Base-by-base conservation (phyloP, 2,329 filamentous ascomycete species). In the Ramularia collo-cygni region DNA sequence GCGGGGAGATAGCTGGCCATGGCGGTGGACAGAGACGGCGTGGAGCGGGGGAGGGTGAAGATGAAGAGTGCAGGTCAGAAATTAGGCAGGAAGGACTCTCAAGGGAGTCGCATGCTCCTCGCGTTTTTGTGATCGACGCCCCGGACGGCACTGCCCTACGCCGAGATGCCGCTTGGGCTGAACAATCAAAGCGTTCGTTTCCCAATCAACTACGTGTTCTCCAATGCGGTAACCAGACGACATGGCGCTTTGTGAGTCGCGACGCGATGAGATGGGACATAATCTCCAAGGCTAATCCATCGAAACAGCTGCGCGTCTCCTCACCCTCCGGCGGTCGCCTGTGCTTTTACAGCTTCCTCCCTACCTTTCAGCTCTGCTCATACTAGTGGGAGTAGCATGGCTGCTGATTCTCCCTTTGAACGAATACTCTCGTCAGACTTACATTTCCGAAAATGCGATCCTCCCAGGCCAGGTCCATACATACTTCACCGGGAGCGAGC, bases 381-480 rank as follows among this genome's bases (percentile, higher is more conserved):
- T 96, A 54, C 56, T 90, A 35, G 76, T 95, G 55, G 92, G 92
- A 38, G 76, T 95, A 40, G 76, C 79, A 53, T 98, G 90, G 86
- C 79, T 98, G 10, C 77, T 95, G 15, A 73, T 96, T 21, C 77
- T 98, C 1, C 92, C 92, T 2, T 74, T 96, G 38, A 77, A 96
- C 64, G 77, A 89, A 51, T 95, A 96, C 68, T 95, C 88, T 36
- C 80, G 92, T 50, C 75, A 77, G 44, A 98, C 90, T 1, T 98
- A 98, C 64, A 92, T 98, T 42, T 96, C 90, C 30, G 92, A 98
- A 64, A 98, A 98, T 62, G 92, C 92, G 8, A 78, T 98, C 24
- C 71, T 98, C 10, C 92, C 92, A 0, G 92, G 89, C 2, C 92
- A 98, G 64, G 92, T 96, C 7, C 90, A 96, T 66, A 95, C 92